Percentiles rank a stretch among this genome's conserved stretches.
phyloP scores from a whole-genome alignment of 2,329 filamentous ascomycete genomes.

The Dendryphion nanum region DNA sequence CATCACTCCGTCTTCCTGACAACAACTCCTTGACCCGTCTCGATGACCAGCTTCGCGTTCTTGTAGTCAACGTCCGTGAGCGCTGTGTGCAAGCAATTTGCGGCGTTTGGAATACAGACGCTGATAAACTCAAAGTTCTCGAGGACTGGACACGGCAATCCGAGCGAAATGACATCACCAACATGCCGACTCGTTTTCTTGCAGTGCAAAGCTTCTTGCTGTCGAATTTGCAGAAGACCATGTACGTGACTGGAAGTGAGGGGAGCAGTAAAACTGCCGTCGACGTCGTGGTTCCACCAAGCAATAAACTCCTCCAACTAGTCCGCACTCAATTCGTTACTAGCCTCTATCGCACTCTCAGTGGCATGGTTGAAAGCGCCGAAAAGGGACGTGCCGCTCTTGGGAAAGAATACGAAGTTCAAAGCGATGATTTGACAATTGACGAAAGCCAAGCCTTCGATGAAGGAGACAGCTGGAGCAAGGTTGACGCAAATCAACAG shows the following conservation, averaged over 20 bases:
- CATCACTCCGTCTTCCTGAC: slow-evolving; percentile 67
- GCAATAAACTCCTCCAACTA: slow-evolving; percentile 84
- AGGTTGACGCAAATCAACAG: slow-evolving; percentile 36
- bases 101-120: slow-evolving; percentile 88
- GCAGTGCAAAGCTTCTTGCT: slow-evolving; percentile 82
- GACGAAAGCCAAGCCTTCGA: slow-evolving; percentile 16
- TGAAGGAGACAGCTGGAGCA: slow-evolving; percentile 26
- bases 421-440: slow-evolving; percentile 49
- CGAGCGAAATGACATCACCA: slow-evolving; percentile 82
- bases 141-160: slow-evolving; percentile 89
- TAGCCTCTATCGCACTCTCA: slow-evolving; percentile 89
- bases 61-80: slow-evolving; percentile 79
- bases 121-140: slow-evolving; percentile 85
- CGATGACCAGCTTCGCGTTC: slow-evolving; percentile 69
- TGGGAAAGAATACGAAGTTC: slow-evolving; percentile 55
- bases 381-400: slow-evolving; percentile 68
- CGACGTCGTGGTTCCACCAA: slow-evolving; percentile 82
- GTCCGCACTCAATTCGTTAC: slow-evolving; percentile 90
- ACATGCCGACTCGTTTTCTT: slow-evolving; percentile 83
- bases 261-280: slow-evolving; percentile 73
- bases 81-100: slow-evolving; percentile 82
- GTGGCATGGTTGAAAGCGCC: slow-evolving; percentile 95
- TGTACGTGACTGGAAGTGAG: slow-evolving; percentile 75
- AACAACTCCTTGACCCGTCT: slow-evolving; percentile 47
- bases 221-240: slow-evolving; percentile 86